phyloP scores from a whole-genome alignment of 2,329 filamentous ascomycete species.

The Thelonectria rubi region DNA sequence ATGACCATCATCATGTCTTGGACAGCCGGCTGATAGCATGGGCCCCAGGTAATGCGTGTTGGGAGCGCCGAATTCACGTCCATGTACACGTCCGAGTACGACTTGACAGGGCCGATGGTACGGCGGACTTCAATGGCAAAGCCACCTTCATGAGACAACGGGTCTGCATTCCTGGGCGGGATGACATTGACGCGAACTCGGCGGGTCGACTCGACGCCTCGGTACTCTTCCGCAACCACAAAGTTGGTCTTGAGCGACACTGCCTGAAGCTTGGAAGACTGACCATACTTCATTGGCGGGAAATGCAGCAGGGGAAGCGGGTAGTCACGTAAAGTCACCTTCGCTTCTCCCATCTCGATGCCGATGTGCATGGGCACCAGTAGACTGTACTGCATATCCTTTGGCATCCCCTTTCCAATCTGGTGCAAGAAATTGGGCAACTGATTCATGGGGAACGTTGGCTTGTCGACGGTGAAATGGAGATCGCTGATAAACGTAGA shows the following conservation, averaged over 20 bases:
- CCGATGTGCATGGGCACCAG: constrained; percentile 90
- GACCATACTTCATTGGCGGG: constrained; percentile 79
- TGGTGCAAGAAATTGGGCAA: constrained; percentile 85
- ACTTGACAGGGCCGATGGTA: constrained; percentile 94
- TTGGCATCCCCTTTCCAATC: constrained; percentile 96
- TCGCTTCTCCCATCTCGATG: constrained; percentile 88
- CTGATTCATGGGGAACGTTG: constrained; percentile 84
- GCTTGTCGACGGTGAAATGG: constrained; percentile 87
- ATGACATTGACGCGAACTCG: constrained; percentile 86
- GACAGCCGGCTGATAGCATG: constrained; percentile 96
- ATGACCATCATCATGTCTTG: constrained; percentile 99
- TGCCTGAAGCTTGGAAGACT: constrained; percentile 82
- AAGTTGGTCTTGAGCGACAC: constrained; percentile 90
- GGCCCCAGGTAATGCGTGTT: constrained; percentile 95
- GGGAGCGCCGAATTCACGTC: constrained; percentile 94
- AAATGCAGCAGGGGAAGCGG: constrained; percentile 92
- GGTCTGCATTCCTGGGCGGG: constrained; percentile 69
- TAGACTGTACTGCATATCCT: constrained; percentile 88
- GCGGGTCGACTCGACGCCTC: constrained; percentile 80
- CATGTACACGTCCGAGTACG: constrained; percentile 90
- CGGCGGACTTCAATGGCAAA: constrained; percentile 88
- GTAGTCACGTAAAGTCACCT: constrained; percentile 89
- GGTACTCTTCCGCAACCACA: constrained; percentile 93
- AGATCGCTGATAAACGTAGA: constrained; percentile 83
- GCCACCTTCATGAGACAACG: constrained; percentile 66